Evolutionary conservation across 805 yeast species (phyloP).

Genomic region (Jamesozyma piceae): DNA sequence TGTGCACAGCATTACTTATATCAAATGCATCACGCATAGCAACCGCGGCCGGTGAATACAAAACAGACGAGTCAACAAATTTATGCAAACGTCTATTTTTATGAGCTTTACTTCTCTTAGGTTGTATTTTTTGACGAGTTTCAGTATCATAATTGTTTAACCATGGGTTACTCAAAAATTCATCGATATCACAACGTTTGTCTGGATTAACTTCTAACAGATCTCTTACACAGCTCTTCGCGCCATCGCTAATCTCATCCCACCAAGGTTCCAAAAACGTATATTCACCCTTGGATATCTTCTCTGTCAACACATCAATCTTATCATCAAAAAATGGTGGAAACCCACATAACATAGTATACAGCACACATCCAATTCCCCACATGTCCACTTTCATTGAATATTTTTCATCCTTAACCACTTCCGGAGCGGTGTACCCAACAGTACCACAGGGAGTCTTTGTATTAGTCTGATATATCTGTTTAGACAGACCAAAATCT

Average conservation of each 20-base stretch:
- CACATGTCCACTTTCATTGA: conserved; percentile 96
- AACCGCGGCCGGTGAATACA: conserved; percentile 65
- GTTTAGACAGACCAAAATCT: conserved; percentile 90
- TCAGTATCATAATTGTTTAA: conserved; percentile 23
- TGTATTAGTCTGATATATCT: conserved; percentile 77
- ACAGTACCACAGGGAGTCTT: conserved; percentile 99
- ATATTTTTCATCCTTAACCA: conserved; percentile 85
- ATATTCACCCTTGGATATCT: conserved; percentile 63
- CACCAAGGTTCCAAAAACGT: conserved; percentile 80
- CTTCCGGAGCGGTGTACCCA: conserved; percentile 97
- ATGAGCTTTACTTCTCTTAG: conserved; percentile 17
- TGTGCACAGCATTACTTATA: conserved; percentile 75
- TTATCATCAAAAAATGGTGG: conserved; percentile 86
- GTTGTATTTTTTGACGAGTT: conserved; percentile 8
- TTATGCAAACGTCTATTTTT: conserved; percentile 9
- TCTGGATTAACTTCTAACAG: conserved; percentile 63
- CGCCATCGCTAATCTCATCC: conserved; percentile 69
- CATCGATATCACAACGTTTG: conserved; percentile 57
- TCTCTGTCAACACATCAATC: conserved; percentile 57
- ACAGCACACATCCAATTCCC: conserved; percentile 95
- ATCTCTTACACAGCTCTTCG: conserved; percentile 57
- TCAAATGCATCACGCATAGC: conserved; percentile 82
- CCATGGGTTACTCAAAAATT: conserved; percentile 69
- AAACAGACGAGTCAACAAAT: conserved; percentile 16
- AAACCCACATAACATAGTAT: conserved; percentile 89